A percentile compares a stretch with the other conserved stretches of the same genome.
Evolutionary conservation across 768 basidiomycete genomes (phyloP).

Genomic region (Cubamyces lactineus): DNA sequence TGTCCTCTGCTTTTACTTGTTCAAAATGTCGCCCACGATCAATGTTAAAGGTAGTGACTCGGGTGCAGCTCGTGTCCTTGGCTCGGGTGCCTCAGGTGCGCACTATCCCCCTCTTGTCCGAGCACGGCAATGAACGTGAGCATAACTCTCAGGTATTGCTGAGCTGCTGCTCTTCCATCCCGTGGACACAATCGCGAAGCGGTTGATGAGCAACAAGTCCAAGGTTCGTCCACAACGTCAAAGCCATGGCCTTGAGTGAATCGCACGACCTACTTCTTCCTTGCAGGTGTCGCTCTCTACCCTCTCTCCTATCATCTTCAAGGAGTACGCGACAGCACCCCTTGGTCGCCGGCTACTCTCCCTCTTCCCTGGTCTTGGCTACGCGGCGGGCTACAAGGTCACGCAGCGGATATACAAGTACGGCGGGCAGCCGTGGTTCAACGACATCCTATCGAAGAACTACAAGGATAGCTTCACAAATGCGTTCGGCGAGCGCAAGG

Average conservation of each 20-base stretch:
- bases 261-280: neutral
- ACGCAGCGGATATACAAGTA: conserved; percentile 96
- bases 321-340: conserved; percentile 74
- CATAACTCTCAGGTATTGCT: conserved; percentile 68
- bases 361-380: conserved; percentile 97
- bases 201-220: conserved; percentile 96
- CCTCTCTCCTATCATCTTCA: conserved; percentile 83
- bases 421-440: conserved; percentile 97
- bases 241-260: neutral
- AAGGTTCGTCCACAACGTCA: conserved; percentile 50
- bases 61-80: conserved; percentile 85
- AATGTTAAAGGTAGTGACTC: conserved; percentile 72
- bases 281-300: conserved; percentile 62
- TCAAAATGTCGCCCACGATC: conserved; percentile 51
- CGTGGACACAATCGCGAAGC: conserved; percentile 97
- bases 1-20: conserved; percentile 2
- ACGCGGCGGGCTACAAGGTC: conserved; percentile 98
- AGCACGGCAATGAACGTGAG: neutral
- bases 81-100: conserved; percentile 90
- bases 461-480: conserved; percentile 83
- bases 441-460: conserved; percentile 84
- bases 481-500: conserved; percentile 90
- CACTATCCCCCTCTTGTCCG: conserved; percentile 8
- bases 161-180: conserved; percentile 96
- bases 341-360: conserved; percentile 74